Base-by-base conservation (phyloP, 805 yeast species). In the Sugiyamaella qingdaonensis region DNA sequence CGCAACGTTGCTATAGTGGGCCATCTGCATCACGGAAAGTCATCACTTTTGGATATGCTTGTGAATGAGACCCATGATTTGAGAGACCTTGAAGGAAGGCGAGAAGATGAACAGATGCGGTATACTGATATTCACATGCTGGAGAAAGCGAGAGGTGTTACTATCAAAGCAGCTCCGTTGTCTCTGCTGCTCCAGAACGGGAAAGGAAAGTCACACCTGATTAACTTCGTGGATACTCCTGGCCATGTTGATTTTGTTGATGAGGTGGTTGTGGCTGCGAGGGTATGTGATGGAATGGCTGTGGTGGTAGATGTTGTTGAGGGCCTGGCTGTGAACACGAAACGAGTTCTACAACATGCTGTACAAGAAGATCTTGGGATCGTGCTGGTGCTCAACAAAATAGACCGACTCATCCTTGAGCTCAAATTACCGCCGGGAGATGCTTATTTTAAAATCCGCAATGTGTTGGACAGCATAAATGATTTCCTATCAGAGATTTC, bases 161-260 rank as follows among this genome's bases (percentile, higher is more conserved):
- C 95, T 1, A 75, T 88, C 13, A 83, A 83, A 60, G 49, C 85
- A 1, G 70, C 84, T 1, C 82, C 88, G 0, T 75, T 86, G 58
- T 72, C 92, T 0, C 59, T 88, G 9, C 65, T 91, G 5, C 66
- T 85, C 13, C 79, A 78, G 0, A 80, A 81, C 62, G 56, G 79
- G 29, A 69, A 69, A 13, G 78, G 74, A 1, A 80, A 78, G 56
- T 84, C 95, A 0, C 68, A 72, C 14, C 79, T 80, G 0, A 61
- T 84, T 18, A 88, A 86, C 62, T 56, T 91, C 0, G 58, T 89
- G 0, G 99, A 95, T 62, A 74, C 96, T 0, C 99, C 99, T 0
- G 99, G 99, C 0, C 98, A 94, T 68, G 78, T 80, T 0, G 84
- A 89, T 63, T 94, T 94, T 63, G 70, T 75, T 29, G 97, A 89